phyloP scores from a whole-genome alignment of 179 eudicot species.

The Beta macrorhiza region DNA sequence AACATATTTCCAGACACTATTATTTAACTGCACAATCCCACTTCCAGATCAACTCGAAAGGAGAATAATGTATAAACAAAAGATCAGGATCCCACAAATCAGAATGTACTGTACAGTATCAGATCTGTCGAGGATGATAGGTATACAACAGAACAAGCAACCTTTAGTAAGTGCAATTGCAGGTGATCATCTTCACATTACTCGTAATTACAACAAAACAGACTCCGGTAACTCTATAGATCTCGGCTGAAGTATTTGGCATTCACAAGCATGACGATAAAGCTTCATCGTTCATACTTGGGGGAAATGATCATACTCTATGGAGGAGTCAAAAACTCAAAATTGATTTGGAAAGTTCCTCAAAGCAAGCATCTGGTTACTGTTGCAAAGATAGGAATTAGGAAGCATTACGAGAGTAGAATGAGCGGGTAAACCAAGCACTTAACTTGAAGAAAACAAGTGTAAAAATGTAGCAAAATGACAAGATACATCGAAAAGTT shows the following conservation, averaged over 20 bases:
- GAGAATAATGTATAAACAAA: conserved; percentile 2
- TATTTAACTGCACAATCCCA: conserved; percentile 1
- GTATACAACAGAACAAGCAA: conserved; percentile 3
- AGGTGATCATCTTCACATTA: conserved; percentile 19
- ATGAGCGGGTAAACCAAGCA: not conserved
- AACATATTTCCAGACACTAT: not conserved
- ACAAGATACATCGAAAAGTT: not conserved
- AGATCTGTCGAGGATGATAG: conserved; percentile 11
- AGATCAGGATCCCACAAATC: not conserved
- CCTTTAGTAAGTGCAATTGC: conserved; percentile 9
- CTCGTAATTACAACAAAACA: conserved; percentile 11
- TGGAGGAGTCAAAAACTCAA: not conserved
- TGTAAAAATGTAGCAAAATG: not conserved
- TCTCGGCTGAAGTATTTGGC: not conserved
- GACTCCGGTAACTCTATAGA: not conserved
- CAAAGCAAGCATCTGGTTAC: conserved; percentile 15
- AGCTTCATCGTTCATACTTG: not conserved
- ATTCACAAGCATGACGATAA: not conserved
- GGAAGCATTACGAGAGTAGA: not conserved
- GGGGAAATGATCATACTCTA: not conserved
- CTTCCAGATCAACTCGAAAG: not conserved
- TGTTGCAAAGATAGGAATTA: conserved; percentile 11
- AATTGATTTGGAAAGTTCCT: conserved; percentile 8
- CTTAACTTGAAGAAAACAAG: not conserved
- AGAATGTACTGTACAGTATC: conserved; percentile 12